Conservation (phyloP, 805 yeast species). For the Candida rishiriensis region DNA sequence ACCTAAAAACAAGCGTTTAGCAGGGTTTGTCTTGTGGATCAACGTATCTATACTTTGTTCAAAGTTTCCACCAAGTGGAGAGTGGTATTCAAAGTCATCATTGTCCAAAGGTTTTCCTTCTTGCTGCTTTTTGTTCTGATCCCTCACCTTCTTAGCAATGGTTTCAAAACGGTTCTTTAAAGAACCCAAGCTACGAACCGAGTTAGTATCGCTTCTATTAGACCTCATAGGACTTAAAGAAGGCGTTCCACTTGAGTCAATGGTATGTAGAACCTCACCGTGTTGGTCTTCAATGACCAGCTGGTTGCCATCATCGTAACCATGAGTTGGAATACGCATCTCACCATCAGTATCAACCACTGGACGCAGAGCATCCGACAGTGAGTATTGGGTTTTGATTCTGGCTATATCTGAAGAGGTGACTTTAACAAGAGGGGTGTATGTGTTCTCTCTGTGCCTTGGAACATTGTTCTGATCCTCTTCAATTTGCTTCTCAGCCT, state of each 20-base stretch:
- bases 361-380: slow-evolving; percentile 27
- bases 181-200: slow-evolving; percentile 17
- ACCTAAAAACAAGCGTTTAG: slow-evolving; percentile 11
- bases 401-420: slow-evolving; percentile 11
- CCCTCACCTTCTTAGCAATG: slow-evolving; percentile 1
- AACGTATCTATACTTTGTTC: slow-evolving; percentile 11
- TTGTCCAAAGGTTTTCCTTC: background rate
- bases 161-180: slow-evolving; percentile 10
- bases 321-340: slow-evolving; percentile 33
- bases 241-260: slow-evolving; percentile 24
- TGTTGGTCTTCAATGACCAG: slow-evolving; percentile 75
- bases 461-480: slow-evolving; percentile 7
- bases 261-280: slow-evolving; percentile 73
- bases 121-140: background rate
- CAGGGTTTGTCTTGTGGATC: slow-evolving; percentile 11
- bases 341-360: slow-evolving; percentile 32
- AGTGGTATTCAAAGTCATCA: slow-evolving; percentile 1
- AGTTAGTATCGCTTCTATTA: background rate
- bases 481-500: slow-evolving; percentile 1
- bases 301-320: slow-evolving; percentile 65
- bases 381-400: slow-evolving; percentile 13
- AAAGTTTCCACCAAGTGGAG: slow-evolving; percentile 2
- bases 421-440: slow-evolving; percentile 7
- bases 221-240: background rate
- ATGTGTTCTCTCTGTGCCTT: slow-evolving; percentile 4